Conservation (phyloP, 331 rosid species). For the Prunus yedoensis region DNA sequence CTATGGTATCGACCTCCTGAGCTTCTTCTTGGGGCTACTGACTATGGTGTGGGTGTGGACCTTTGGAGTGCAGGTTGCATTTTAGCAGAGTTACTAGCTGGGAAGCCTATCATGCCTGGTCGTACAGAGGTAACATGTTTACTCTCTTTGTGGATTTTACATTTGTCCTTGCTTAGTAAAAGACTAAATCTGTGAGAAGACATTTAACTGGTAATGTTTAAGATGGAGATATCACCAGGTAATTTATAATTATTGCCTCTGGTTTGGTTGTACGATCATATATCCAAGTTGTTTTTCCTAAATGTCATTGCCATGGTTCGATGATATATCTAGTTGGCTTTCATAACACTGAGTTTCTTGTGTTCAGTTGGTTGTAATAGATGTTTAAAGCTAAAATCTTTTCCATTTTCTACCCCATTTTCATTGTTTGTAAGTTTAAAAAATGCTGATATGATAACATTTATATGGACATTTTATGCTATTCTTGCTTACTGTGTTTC, state of each 20-base stretch:
- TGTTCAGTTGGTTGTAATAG: background rate
- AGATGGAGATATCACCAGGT: no score
- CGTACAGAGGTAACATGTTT: slow-evolving; percentile 80
- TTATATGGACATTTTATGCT: background rate
- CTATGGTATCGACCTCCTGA: slow-evolving; percentile 99
- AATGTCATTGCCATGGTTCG: background rate
- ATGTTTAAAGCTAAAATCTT: background rate
- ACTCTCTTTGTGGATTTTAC: background rate
- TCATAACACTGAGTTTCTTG: background rate
- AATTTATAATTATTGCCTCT: background rate
- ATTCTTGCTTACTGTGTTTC: background rate
- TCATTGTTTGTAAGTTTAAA: slow-evolving; percentile 5
- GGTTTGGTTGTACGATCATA: background rate
- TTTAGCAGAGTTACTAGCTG: slow-evolving; percentile 90
- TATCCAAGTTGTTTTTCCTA: background rate
- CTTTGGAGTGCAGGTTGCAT: slow-evolving; percentile 99
- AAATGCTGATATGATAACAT: slow-evolving; percentile 15
- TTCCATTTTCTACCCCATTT: background rate
- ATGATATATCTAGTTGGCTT: background rate
- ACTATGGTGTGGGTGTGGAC: slow-evolving; percentile 88
- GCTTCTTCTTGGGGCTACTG: slow-evolving; percentile 94
- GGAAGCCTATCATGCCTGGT: slow-evolving; percentile 98
- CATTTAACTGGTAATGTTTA: no score
- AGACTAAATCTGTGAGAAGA: no score
- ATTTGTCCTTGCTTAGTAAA: no score